phyloP scores from a whole-genome alignment of 306 rosid genomes.

The Lathyrus oleraceus region DNA sequence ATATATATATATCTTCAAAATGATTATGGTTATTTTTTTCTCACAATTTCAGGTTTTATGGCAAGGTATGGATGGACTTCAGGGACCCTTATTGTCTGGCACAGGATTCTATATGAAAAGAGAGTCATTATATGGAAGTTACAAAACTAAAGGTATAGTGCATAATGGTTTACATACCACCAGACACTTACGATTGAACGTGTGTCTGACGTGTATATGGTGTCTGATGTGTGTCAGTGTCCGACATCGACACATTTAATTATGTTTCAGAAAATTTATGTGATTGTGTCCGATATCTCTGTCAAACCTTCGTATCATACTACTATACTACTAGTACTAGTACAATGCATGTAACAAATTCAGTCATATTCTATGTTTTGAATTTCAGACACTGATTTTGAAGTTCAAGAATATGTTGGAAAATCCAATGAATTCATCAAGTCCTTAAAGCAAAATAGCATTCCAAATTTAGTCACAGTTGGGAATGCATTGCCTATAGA shows the following conservation, averaged over 20 bases:
- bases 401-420: slow-evolving; percentile 49
- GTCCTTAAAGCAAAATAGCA: slow-evolving; percentile 34
- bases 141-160: slow-evolving; percentile 42
- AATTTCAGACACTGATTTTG: slow-evolving; percentile 44
- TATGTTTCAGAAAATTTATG: no score
- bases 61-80: slow-evolving; percentile 62
- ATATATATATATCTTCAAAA: background rate
- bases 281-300: no score
- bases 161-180: background rate
- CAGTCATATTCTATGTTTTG: slow-evolving; percentile 4
- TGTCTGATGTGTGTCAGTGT: no score
- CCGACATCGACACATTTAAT: no score
- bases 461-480: slow-evolving; percentile 13
- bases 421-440: slow-evolving; percentile 60
- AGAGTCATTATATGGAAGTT: slow-evolving; percentile 45
- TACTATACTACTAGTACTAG: background rate
- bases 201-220: no score
- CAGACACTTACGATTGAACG: no score
- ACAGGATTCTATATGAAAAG: slow-evolving; percentile 63
- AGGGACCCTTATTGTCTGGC: slow-evolving; percentile 62
- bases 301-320: no score
- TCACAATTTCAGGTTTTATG: slow-evolving; percentile 34
- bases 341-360: background rate
- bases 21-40: background rate
- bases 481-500: slow-evolving; percentile 10